Percentiles rank a stretch among this genome's conserved stretches.
Evolutionary conservation across 257 asterid species (phyloP).

Genomic region (Solanum gracilifrons): DNA sequence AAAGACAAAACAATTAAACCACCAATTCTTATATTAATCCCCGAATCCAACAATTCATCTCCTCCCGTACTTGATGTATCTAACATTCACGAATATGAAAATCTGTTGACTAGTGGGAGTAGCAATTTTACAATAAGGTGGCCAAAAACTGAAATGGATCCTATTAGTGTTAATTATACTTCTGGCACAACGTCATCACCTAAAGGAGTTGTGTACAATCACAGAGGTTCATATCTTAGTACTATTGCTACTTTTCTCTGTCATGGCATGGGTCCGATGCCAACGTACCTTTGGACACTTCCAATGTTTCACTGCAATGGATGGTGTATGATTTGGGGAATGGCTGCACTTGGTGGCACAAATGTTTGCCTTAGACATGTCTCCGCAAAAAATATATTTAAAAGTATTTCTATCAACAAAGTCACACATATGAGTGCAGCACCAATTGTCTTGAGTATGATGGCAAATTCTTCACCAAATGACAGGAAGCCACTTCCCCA

Average conservation of each 20-base stretch:
- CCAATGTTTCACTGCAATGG: constrained; percentile 37
- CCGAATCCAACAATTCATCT: not conserved
- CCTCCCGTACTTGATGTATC: not conserved
- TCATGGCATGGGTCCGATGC: constrained; percentile 1
- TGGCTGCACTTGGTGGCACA: constrained; percentile 26
- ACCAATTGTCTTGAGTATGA: constrained; percentile 23
- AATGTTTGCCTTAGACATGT: constrained; percentile 19
- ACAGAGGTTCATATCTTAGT: not conserved
- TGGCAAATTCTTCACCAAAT: constrained; percentile 3
- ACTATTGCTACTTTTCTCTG: not conserved
- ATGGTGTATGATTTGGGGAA: constrained; percentile 22
- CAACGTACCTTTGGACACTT: constrained; percentile 14
- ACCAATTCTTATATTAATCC: constrained; percentile 13
- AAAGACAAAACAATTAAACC: not conserved
- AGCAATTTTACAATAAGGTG: constrained; percentile 1
- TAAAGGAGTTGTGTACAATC: constrained; percentile 8
- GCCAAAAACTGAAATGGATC: constrained; percentile 23
- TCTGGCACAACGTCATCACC: constrained; percentile 18
- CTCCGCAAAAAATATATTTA: constrained; percentile 4
- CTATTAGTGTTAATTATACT: constrained; percentile 19
- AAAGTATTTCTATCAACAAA: not conserved
- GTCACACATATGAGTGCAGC: constrained; percentile 28
- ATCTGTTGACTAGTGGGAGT: constrained; percentile 6
- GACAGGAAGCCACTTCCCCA: constrained; percentile 15
- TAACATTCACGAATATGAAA: not conserved